Conservation (phyloP, 1,284 basidiomycete species). For the Moesziomyces globuligerus region DNA sequence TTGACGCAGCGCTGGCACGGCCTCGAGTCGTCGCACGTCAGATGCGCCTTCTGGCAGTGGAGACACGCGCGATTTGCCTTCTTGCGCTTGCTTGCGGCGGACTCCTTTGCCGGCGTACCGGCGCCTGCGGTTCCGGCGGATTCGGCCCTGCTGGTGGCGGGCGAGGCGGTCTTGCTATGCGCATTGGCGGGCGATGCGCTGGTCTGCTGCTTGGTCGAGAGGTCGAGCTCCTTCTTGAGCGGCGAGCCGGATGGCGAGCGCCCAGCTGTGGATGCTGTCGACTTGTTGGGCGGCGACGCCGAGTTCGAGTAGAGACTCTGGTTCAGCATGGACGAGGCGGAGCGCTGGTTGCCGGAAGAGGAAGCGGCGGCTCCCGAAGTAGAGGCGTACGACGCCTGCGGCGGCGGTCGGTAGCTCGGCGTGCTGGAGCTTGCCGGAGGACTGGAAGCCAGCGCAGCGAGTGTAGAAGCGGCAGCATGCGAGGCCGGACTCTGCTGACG, state of each 20-base stretch:
- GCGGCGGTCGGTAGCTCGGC: slow-evolving; percentile 1
- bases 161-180: slow-evolving; percentile 13
- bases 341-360: slow-evolving; percentile 18
- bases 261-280: not conserved
- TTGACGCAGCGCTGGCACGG: slow-evolving; percentile 95
- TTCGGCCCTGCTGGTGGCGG: slow-evolving; percentile 9
- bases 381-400: no score
- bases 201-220: slow-evolving; percentile 6
- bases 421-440: slow-evolving; percentile 19
- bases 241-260: slow-evolving; percentile 27
- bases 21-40: slow-evolving; percentile 95
- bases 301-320: slow-evolving; percentile 43
- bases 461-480: slow-evolving; percentile 42
- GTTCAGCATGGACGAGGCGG: slow-evolving; percentile 24
- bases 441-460: slow-evolving; percentile 37
- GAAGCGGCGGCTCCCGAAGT: slow-evolving; percentile 7
- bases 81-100: slow-evolving; percentile 70
- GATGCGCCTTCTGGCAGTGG: slow-evolving; percentile 90
- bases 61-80: slow-evolving; percentile 92
- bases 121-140: slow-evolving; percentile 3
- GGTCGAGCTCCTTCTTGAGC: slow-evolving; percentile 34
- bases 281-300: slow-evolving; percentile 17
- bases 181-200: slow-evolving; percentile 6
- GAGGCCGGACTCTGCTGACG: slow-evolving; percentile 39
- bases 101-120: slow-evolving; percentile 9